Percentiles rank a stretch among this genome's conserved stretches.
Conservation (phyloP, 352 stramenopile genomes). For the Phytopythium ostracodes region DNA sequence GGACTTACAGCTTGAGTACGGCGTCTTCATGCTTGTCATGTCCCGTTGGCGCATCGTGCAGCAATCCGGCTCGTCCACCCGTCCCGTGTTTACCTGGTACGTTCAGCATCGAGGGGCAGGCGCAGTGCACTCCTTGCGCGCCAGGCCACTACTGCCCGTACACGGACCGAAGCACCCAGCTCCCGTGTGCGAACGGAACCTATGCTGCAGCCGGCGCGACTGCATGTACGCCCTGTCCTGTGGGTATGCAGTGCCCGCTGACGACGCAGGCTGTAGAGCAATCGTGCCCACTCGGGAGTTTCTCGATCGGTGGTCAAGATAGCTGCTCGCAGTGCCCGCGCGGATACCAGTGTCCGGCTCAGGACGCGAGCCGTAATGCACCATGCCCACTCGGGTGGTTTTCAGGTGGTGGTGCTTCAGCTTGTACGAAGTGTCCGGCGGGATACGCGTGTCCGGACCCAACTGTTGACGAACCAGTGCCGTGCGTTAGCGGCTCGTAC, state of each 20-base stretch:
- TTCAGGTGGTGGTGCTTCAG: slow-evolving; percentile 24
- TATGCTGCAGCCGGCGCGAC: slow-evolving; percentile 44
- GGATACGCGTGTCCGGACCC: slow-evolving; percentile 50
- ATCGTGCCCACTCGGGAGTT: slow-evolving; percentile 50
- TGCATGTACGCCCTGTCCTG: slow-evolving; percentile 41
- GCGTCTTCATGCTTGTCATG: slow-evolving; percentile 37
- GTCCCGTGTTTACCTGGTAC: slow-evolving; percentile 40
- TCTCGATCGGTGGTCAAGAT: slow-evolving; percentile 46
- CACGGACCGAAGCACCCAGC: slow-evolving; percentile 31
- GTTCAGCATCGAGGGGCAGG: slow-evolving; percentile 45
- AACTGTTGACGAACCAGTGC: slow-evolving; percentile 18
- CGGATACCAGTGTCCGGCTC: slow-evolving; percentile 48
- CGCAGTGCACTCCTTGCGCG: slow-evolving; percentile 46
- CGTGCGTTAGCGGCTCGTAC: slow-evolving; percentile 57
- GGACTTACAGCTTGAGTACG: slow-evolving; percentile 38
- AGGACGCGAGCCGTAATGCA: slow-evolving; percentile 45
- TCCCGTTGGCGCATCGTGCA: slow-evolving; percentile 33
- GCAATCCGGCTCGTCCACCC: slow-evolving; percentile 20
- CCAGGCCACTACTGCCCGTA: slow-evolving; percentile 60
- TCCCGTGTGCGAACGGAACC: slow-evolving; percentile 42
- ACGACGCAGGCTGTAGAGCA: slow-evolving; percentile 34
- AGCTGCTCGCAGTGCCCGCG: slow-evolving; percentile 41
- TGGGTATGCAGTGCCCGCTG: slow-evolving; percentile 57
- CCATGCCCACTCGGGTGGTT: slow-evolving; percentile 41
- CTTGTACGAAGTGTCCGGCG: slow-evolving; percentile 66